Evolutionary conservation across 2,329 filamentous ascomycete species (phyloP), one percentile per base, ranked within the genome.

Genomic region (Alternaria triticina): DNA sequence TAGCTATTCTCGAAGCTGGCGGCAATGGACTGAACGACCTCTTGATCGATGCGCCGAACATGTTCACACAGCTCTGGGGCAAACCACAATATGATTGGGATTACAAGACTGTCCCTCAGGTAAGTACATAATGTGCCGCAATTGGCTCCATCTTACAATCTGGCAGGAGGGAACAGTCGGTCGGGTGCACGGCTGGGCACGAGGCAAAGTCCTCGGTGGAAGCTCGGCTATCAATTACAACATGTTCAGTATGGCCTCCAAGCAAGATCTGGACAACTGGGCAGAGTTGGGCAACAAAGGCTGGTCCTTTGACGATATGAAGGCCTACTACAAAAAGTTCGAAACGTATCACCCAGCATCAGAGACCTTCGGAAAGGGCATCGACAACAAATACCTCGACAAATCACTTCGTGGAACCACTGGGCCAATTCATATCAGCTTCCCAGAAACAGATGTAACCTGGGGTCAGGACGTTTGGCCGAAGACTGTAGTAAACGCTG

Each of bases 261-360:
- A 65, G 27, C 70, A 75, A 49, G 74, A 76, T 33, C 55, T 77
- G 11, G 74, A 83, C 64, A 79, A 80, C 3, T 83, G 82, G 81
- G 77, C 60, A n/a, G 68, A 77, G 59, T 64, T 81, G 15, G 80
- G 80, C 5, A 82, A 81, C 54, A 61, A 70, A 11, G 77, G 76
- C 8, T 82, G 79, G 81, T 72, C 68, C 17, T 82, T 76, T 69
- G 68, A 79, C 13, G 65, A 71, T 1, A 52, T 82, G 7, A 58
- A 69, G 4, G 77, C 75, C 1, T 82, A 81, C 62, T 78, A 78
- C 50, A 70, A 70, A 25, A 82, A 80, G 59, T 76, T 72, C 13
- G 74, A 81, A 58, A 80, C 70, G 2, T 77, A 79, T 20, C 71
- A 75, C 28, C 69, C 71, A 5, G 62, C 71, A 10, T 68, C 68